phyloP scores from a whole-genome alignment of 1,139 yeast genomes.

The Hanseniaspora uvarum region DNA sequence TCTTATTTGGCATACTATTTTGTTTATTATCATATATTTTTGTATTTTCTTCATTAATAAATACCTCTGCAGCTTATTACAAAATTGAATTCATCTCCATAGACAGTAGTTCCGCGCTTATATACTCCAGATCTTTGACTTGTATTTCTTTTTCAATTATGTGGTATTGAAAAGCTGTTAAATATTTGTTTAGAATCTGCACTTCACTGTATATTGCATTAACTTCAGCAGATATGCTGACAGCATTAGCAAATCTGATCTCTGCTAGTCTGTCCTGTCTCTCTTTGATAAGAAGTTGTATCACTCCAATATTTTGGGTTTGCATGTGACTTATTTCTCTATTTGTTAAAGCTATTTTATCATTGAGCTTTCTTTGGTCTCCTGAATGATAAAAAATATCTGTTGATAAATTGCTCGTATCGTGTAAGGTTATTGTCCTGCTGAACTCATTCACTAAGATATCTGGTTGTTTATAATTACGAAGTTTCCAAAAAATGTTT shows the following conservation, averaged over 20 bases:
- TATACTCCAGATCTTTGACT: constrained; percentile 7
- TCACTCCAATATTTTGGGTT: background rate
- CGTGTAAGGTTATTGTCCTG: constrained; percentile 12
- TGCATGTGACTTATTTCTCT: constrained; percentile 1
- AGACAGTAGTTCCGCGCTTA: constrained; percentile 12
- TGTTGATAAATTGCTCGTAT: background rate
- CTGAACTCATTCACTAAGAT: constrained; percentile 12
- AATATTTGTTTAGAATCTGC: constrained; percentile 12
- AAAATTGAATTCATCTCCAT: constrained; percentile 14
- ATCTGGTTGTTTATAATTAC: constrained; percentile 4
- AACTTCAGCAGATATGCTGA: constrained; percentile 21
- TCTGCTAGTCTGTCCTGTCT: constrained; percentile 2
- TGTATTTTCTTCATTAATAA: background rate
- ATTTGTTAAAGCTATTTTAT: background rate
- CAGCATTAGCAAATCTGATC: constrained; percentile 8
- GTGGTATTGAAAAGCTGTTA: background rate
- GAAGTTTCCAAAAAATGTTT: constrained; percentile 6
- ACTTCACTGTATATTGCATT: constrained; percentile 18
- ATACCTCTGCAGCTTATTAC: background rate
- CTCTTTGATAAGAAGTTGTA: constrained; percentile 6
- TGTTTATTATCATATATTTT: background rate
- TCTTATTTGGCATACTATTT: too few species aligned
- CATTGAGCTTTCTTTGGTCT: background rate
- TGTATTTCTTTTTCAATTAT: constrained; percentile 8
- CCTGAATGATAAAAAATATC: constrained; percentile 7